Conservation (phyloP, 805 yeast species). For the Starmera dryadoides region DNA sequence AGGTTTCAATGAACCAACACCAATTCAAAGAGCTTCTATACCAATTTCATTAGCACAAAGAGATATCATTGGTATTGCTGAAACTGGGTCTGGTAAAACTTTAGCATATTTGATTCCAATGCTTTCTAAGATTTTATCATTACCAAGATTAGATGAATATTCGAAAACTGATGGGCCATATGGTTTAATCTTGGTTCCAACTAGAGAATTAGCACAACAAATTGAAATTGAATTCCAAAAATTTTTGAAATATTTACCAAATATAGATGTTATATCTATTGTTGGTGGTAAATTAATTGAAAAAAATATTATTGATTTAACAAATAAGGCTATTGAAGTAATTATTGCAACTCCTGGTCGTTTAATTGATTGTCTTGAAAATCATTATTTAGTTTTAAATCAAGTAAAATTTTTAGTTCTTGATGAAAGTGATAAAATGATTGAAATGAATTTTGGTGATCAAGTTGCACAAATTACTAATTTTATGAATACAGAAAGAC, state of each 20-base stretch:
- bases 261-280: slow-evolving; percentile 49
- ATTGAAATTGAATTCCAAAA: slow-evolving; percentile 60
- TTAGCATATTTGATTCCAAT: slow-evolving; percentile 75
- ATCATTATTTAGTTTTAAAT: slow-evolving; percentile 51
- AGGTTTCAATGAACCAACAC: slow-evolving; percentile 67
- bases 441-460: slow-evolving; percentile 88
- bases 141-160: slow-evolving; percentile 37
- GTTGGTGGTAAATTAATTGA: slow-evolving; percentile 90
- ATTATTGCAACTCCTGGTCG: slow-evolving; percentile 95
- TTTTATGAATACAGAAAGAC: slow-evolving; percentile 46
- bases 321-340: slow-evolving; percentile 58
- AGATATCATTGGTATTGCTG: slow-evolving; percentile 87
- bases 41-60: slow-evolving; percentile 54
- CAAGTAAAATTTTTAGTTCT: slow-evolving; percentile 64
- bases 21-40: slow-evolving; percentile 84
- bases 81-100: slow-evolving; percentile 96
- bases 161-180: slow-evolving; percentile 59
- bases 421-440: slow-evolving; percentile 96
- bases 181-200: slow-evolving; percentile 79
- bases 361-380: slow-evolving; percentile 69
- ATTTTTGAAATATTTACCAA: slow-evolving; percentile 33
- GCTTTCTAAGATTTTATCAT: slow-evolving; percentile 42
- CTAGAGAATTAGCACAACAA: slow-evolving; percentile 90
- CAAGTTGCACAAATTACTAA: slow-evolving; percentile 58
- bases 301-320: slow-evolving; percentile 53